Evolutionary conservation across 176 grass and related monocot genomes (phyloP).

Genomic region (Rhynchospora pubera): DNA sequence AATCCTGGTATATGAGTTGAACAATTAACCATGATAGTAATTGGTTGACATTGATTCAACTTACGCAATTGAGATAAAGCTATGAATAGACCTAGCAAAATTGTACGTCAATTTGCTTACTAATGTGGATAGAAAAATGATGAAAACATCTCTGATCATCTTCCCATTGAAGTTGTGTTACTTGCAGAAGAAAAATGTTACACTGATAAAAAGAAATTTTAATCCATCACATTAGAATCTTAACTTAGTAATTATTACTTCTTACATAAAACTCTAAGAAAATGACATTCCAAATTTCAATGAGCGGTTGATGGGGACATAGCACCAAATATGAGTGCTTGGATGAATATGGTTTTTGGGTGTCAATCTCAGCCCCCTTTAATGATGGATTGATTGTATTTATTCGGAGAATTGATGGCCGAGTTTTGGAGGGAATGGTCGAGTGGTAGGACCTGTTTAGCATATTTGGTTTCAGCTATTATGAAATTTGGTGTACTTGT

Average conservation of each 20-base stretch:
- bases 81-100: neutral
- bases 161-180: neutral
- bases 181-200: neutral
- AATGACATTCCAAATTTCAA: neutral
- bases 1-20: neutral
- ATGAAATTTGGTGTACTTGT: neutral
- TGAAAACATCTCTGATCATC: neutral
- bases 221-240: neutral
- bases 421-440: neutral
- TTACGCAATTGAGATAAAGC: neutral
- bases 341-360: neutral
- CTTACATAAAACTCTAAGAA: neutral
- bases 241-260: neutral
- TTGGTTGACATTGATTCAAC: neutral
- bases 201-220: neutral
- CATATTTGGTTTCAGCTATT: neutral
- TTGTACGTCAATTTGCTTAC: neutral
- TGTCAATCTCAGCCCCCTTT: neutral
- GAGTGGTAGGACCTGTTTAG: neutral
- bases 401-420: neutral
- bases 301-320: constrained; percentile 6
- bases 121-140: neutral
- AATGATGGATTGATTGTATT: constrained; percentile 7
- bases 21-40: neutral
- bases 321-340: constrained; percentile 8